Base-by-base conservation (phyloP, 441 rosid genomes). In the Raphanus hybrid region DNA sequence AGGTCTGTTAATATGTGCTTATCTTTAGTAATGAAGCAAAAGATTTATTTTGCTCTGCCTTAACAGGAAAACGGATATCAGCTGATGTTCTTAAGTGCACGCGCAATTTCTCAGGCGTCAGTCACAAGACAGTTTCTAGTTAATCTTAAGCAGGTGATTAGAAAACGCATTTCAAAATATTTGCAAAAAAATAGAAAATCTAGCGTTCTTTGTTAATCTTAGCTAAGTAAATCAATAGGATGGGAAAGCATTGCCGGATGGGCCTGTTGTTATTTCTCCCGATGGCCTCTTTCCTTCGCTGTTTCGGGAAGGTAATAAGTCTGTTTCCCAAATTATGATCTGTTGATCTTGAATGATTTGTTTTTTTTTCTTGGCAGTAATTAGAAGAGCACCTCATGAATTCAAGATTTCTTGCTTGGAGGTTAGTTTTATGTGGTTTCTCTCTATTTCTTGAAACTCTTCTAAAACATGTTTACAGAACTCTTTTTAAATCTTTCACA, bases 301-400 rank as follows among this genome's bases (percentile, higher is more conserved):
- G 71, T 90, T 67, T 84, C 92, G 98, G 34, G 99, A 96, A 91
- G 99, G 99, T 94, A 60, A 6, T 45, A 52, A 84, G 80, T 16
- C 67, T 16, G 55, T 54, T 68, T 64, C 45, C 12, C 7, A 29
- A 43, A 60, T 4, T 68, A 6, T 62, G 64, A 55, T 64, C 58
- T 15, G 3, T 69, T 55, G 48, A 69, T 63, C 66, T 45, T 45
- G 8, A 15, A 34, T 32, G 8, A 14, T 48, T 26, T 57, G 16
- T 3, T 64, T 69, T 39, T 50, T 39, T 50, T 66, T 20, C 75
- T 75, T 76, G 15, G 29, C 93, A 96, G 99, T 96, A 57, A 92
- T 96, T 67, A 89, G 98, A 83, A 89, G 97, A 86, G 98, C 97
- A 73, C 98, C 99, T 73, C 99, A 96, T 82, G 98, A 96, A 85